phyloP scores from a whole-genome alignment of 305 asterid species.

The Ilex paraguariensis region DNA sequence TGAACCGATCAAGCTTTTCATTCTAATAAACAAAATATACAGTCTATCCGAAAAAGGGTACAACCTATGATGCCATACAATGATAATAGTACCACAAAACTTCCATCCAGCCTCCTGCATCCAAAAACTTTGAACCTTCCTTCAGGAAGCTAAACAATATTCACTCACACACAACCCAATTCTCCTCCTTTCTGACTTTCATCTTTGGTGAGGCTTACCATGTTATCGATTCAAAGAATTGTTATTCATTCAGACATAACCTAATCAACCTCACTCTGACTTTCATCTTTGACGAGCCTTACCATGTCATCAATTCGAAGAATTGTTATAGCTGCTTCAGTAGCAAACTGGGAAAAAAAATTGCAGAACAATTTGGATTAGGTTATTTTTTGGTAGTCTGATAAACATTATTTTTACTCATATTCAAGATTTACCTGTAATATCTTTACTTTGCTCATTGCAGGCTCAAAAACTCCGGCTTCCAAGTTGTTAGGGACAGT shows the following conservation, averaged over 20 bases:
- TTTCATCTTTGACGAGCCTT: slow-evolving; percentile 81
- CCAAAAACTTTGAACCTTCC: too few species aligned
- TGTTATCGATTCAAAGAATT: slow-evolving; percentile 94
- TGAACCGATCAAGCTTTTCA: too few species aligned
- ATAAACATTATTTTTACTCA: too few species aligned
- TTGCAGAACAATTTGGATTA: too few species aligned
- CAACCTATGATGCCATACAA: too few species aligned
- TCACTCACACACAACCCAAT: slow-evolving; percentile 9
- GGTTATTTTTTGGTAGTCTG: too few species aligned
- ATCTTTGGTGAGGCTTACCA: slow-evolving; percentile 87
- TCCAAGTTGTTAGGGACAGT: slow-evolving; percentile 72
- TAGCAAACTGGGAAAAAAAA: slow-evolving; percentile 65
- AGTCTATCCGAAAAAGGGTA: too few species aligned
- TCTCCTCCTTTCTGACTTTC: slow-evolving; percentile 54
- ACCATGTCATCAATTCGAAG: slow-evolving; percentile 98
- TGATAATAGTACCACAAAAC: too few species aligned
- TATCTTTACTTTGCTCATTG: slow-evolving; percentile 98
- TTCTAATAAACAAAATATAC: too few species aligned
- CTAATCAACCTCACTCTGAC: slow-evolving; percentile 44
- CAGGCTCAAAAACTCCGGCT: slow-evolving; percentile 97
- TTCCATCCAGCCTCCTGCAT: too few species aligned
- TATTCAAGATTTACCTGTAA: slow-evolving; percentile 49
- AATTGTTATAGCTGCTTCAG: slow-evolving; percentile 95
- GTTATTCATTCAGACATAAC: slow-evolving; percentile 14
- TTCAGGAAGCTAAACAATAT: neutral